Evolutionary conservation across 2,329 filamentous ascomycete genomes (phyloP).

Genomic region (Ascochyta fabae): DNA sequence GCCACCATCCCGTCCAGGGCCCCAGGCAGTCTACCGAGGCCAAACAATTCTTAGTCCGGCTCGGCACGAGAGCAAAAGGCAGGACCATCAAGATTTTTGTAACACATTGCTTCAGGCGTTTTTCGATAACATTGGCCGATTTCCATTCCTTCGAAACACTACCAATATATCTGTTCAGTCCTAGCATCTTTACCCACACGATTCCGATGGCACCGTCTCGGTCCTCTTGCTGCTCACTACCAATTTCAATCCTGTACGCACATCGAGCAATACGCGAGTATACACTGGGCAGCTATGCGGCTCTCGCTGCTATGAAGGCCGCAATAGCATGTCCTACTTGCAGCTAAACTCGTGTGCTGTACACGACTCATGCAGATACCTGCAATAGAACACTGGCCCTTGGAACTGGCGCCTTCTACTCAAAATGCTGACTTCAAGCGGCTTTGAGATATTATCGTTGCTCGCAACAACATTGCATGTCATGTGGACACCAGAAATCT

Average conservation of each 20-base stretch:
- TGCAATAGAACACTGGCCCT: not conserved
- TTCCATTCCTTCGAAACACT: conserved; percentile 28
- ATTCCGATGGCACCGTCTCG: conserved; percentile 1
- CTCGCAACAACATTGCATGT: not conserved
- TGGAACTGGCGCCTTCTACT: not conserved
- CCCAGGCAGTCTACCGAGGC: conserved; percentile 10
- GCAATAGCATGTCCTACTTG: too few relatives aligned
- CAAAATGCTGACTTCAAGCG: not conserved
- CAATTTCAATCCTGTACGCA: not conserved
- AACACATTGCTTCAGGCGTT: conserved; percentile 33
- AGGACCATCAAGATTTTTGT: conserved; percentile 29
- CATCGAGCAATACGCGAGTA: not conserved
- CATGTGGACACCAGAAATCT: not conserved
- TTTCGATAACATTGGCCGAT: conserved; percentile 31
- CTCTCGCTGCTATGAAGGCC: not conserved
- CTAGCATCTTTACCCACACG: conserved; percentile 19
- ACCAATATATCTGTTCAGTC: conserved; percentile 36
- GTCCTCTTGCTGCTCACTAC: conserved; percentile 7
- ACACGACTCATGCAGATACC: too few relatives aligned
- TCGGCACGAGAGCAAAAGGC: conserved; percentile 21
- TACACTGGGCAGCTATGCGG: not conserved
- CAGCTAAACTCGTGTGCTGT: too few relatives aligned
- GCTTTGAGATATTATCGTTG: not conserved
- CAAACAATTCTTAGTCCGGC: conserved; percentile 5
- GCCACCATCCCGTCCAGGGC: not conserved